Evolutionary conservation across 2,329 filamentous ascomycete species (phyloP).

Genomic region (Hypoxylon rubiginosum): DNA sequence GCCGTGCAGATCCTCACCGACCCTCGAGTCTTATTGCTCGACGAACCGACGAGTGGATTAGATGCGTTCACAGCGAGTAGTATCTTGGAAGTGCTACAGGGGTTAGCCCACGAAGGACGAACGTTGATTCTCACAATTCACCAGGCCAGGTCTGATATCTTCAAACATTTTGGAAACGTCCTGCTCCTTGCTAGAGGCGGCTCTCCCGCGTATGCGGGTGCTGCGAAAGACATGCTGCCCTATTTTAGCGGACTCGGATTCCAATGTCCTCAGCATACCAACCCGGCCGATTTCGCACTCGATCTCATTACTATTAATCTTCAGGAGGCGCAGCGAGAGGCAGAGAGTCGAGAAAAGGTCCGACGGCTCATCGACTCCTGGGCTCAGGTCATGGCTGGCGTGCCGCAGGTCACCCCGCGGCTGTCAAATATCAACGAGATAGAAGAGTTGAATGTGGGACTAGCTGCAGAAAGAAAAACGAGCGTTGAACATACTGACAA

Average conservation of each 20-base stretch:
- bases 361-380: constrained; percentile 72
- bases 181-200: constrained; percentile 79
- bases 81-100: constrained; percentile 79
- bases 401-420: constrained; percentile 35
- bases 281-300: constrained; percentile 82
- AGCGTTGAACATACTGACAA: not conserved
- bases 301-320: constrained; percentile 83
- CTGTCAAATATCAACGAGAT: constrained; percentile 51
- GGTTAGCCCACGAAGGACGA: constrained; percentile 78
- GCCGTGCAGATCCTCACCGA: constrained; percentile 83
- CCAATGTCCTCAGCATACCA: constrained; percentile 76
- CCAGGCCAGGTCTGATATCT: constrained; percentile 80
- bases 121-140: constrained; percentile 84
- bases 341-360: constrained; percentile 73
- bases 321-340: constrained; percentile 73
- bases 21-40: constrained; percentile 78
- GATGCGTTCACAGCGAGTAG: constrained; percentile 84
- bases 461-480: constrained; percentile 20
- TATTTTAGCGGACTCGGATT: constrained; percentile 74
- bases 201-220: constrained; percentile 75
- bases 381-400: constrained; percentile 49
- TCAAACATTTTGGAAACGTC: constrained; percentile 78
- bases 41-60: constrained; percentile 81
- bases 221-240: constrained; percentile 72
- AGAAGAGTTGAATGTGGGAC: constrained; percentile 46